These are phyloP conservation scores for Fonsecaea monophora DNA, from an alignment of 2,329 filamentous ascomycete species.

Conservation along the genomic window DNA sequence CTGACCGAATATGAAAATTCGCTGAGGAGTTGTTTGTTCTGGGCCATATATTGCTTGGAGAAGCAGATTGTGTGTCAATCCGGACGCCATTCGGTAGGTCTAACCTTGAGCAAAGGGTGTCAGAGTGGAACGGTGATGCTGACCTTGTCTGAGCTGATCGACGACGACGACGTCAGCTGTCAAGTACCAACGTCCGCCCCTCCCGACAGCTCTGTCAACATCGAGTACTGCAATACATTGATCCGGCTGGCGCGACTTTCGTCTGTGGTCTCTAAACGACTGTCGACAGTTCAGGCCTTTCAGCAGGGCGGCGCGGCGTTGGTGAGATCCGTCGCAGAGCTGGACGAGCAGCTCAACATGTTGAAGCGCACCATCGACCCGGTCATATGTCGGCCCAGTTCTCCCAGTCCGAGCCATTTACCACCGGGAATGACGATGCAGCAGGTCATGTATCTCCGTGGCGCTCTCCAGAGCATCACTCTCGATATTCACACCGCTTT, in stretches of 20 bases:
- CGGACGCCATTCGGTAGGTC: constrained; percentile 17
- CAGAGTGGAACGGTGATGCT: not conserved
- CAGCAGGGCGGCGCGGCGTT: constrained; percentile 1
- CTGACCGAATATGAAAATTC: constrained; percentile 9
- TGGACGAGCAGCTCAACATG: constrained; percentile 11
- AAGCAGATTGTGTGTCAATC: constrained; percentile 21
- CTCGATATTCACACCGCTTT: constrained; percentile 19
- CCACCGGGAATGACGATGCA: constrained; percentile 5
- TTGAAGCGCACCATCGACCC: constrained; percentile 5
- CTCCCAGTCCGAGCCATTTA: not conserved
- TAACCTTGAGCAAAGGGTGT: not conserved
- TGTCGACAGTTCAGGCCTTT: constrained; percentile 2
- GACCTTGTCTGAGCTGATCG: not conserved
- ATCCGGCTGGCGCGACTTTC: constrained; percentile 14
- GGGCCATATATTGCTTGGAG: constrained; percentile 21
- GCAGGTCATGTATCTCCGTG: constrained; percentile 6
- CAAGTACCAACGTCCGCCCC: constrained; percentile 6
- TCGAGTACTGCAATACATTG: constrained; percentile 7
- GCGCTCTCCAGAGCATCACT: not conserved
- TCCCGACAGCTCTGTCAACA: constrained; percentile 5
- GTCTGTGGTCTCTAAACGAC: constrained; percentile 3
- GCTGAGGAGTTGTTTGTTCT: constrained; percentile 16
- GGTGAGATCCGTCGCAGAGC: constrained; percentile 4
- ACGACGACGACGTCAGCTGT: constrained; percentile 22
- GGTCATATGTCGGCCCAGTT: not conserved